Percentiles rank a stretch among this genome's conserved stretches.
Conservation (phyloP, 78 protist genomes). For the Dictyostelium discoideum region dicty_2.7 NC_007088.5:4543501-4544000, state of each 20-base stretch:
- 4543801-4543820: neutral
- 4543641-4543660: neutral
- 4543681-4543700: neutral
- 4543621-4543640: neutral
- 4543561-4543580: neutral
- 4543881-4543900: neutral
- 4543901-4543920: neutral
- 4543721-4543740: neutral
- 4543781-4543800: neutral
- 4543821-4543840: neutral
- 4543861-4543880: neutral
- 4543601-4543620: neutral
- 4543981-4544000: neutral
- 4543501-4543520: neutral
- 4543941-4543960: neutral
- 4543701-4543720: neutral
- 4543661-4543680: neutral
- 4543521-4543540: neutral
- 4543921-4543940: neutral
- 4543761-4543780: neutral
- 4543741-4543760: neutral
- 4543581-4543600: neutral
- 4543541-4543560: conserved; percentile 1
- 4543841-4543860: neutral
- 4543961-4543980: neutral